Conservation (phyloP, 495 filamentous ascomycete genomes). For the Aspergillus nidulans region DNA sequence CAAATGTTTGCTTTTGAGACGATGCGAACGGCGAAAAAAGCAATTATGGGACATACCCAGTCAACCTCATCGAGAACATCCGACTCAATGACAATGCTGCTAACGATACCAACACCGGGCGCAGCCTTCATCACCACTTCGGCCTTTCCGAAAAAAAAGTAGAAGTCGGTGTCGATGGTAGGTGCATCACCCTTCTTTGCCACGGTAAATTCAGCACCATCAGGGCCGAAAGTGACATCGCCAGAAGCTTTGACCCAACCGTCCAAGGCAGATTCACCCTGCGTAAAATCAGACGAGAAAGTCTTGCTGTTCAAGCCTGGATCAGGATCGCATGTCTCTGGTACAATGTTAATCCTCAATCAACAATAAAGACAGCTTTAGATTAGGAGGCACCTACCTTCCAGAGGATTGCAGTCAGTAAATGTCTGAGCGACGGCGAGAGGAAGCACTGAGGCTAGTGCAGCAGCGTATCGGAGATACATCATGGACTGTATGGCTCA, state of each 20-base stretch:
- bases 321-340: constrained; percentile 56
- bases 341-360: constrained; percentile 1
- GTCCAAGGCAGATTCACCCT: constrained; percentile 44
- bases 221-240: constrained; percentile 41
- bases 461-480: constrained; percentile 33
- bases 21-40: not conserved
- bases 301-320: constrained; percentile 54
- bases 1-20: not conserved
- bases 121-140: constrained; percentile 71
- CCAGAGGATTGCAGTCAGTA: constrained; percentile 39
- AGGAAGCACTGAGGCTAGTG: constrained; percentile 34
- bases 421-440: constrained; percentile 43
- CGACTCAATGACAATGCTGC: constrained; percentile 79
- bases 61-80: constrained; percentile 96
- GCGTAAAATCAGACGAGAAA: constrained; percentile 62
- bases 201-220: constrained; percentile 69
- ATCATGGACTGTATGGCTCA: constrained; percentile 19
- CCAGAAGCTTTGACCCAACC: constrained; percentile 62
- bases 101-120: constrained; percentile 68
- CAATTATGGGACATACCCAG: constrained; percentile 56
- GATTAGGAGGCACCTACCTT: constrained; percentile 19
- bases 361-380: not conserved
- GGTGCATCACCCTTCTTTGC: constrained; percentile 66
- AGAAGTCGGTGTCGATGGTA: constrained; percentile 67
- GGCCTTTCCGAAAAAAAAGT: constrained; percentile 73